Evolutionary conservation across 805 yeast species (phyloP), one percentile per base, ranked within the genome.

Genomic region (Debaryomyces maramus): DNA sequence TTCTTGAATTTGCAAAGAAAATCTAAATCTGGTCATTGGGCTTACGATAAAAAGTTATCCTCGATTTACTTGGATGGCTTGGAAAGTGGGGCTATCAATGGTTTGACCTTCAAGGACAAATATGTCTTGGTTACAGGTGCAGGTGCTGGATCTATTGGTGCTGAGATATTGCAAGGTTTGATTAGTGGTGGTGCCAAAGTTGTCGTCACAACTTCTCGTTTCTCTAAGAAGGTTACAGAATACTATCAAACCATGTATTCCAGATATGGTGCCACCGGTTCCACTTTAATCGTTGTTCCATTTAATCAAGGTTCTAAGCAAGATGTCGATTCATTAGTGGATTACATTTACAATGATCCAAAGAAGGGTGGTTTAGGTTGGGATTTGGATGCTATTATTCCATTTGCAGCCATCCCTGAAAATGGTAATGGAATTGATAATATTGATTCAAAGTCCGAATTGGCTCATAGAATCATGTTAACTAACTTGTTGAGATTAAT

Each of bases 321-420:
- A 62, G 99, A 93, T 69, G 95, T 89, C 48, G 85, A 86, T 54
- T 85, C 90, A 36, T 79, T 93, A 50, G 76, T 90, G 43, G 77
- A 82, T 42, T 93, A 80, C 76, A 88, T 93, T 61, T 93, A 91
- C 65, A 84, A 82, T 56, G 88, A 79, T 50, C 80, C 75, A 41
- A 81, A 85, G 77, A 78, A 84, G 61, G 93, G 90, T 53, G 97
- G 97, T 70, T 80, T 91, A 54, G 96, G 95, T 42, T 91, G 98
- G 98, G 99, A 93, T 65, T 78, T 93, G 61, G 99, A 93, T 72
- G 95, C 81, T 51, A 80, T 93, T 50, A 81, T 93, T 64, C 99
- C 99, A 58, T 93, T 93, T 61, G 99, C 98, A 52, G 99, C 99
- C 46, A 91, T 93, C 57, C 98, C 99, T 53, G 99, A 93, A 75